phyloP scores from a whole-genome alignment of 2,329 filamentous ascomycete genomes.

The Colletotrichum zoysiae region DNA sequence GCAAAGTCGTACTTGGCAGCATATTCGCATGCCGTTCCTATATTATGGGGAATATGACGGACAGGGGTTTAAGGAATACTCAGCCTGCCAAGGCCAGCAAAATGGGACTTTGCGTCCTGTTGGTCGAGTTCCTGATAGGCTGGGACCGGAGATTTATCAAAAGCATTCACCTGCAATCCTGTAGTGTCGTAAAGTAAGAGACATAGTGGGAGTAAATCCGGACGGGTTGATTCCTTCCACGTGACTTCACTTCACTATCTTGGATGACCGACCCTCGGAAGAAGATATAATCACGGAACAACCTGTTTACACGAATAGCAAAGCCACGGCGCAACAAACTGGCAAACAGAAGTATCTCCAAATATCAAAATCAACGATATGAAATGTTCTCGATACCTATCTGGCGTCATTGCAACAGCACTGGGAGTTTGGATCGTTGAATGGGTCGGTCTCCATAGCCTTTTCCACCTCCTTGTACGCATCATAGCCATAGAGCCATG shows the following conservation, averaged over 20 bases:
- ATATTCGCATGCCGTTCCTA: no score
- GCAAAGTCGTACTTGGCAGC: no score
- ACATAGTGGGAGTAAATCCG: fast-evolving
- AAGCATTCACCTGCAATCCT: neutral
- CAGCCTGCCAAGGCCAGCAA: no score
- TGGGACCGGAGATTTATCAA: neutral
- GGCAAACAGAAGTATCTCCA: fast-evolving
- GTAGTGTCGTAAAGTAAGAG: neutral
- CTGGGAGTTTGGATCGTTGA: constrained; percentile 17
- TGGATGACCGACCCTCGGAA: neutral
- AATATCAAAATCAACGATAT: neutral
- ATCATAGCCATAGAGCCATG: constrained; percentile 75
- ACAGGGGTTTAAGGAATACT: no score
- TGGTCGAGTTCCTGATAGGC: no score
- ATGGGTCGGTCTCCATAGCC: constrained; percentile 25
- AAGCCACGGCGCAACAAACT: neutral
- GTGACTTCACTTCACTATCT: neutral
- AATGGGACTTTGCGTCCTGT: no score
- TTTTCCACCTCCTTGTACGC: constrained; percentile 49
- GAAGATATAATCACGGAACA: neutral
- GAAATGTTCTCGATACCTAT: neutral
- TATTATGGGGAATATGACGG: no score
- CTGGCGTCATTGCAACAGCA: neutral
- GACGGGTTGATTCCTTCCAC: neutral
- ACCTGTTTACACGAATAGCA: neutral